Evolutionary conservation across 495 filamentous ascomycete genomes (phyloP).

Genomic region (Podospora sp.): DNA sequence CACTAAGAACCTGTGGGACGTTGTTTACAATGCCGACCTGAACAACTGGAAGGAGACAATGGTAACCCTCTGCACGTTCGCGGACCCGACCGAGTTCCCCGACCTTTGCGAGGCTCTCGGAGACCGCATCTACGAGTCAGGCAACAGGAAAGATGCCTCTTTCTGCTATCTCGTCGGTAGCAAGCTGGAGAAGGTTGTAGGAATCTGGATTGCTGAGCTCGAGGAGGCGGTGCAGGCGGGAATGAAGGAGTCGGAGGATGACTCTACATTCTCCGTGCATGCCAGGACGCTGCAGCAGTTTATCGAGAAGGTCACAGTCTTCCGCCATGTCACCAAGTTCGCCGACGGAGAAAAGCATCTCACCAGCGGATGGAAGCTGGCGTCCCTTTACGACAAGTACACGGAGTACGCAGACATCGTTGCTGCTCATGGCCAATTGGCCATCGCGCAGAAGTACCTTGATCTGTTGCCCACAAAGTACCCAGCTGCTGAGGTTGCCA

Average conservation of each 20-base stretch:
- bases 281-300: conserved; percentile 85
- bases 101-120: conserved; percentile 97
- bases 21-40: conserved; percentile 93
- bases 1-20: conserved; percentile 96
- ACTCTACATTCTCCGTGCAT: conserved; percentile 88
- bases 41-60: conserved; percentile 95
- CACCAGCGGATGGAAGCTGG: conserved; percentile 85
- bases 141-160: conserved; percentile 78
- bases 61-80: conserved; percentile 93
- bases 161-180: conserved; percentile 96
- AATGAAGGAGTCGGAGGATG: conserved; percentile 64
- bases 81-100: conserved; percentile 83
- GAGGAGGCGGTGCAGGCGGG: conserved; percentile 76
- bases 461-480: conserved; percentile 83
- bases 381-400: conserved; percentile 89
- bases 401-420: conserved; percentile 95
- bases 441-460: conserved; percentile 87
- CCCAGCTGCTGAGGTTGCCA: conserved; percentile 84
- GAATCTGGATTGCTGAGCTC: conserved; percentile 89
- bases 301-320: conserved; percentile 97
- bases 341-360: conserved; percentile 71
- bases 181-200: conserved; percentile 94
- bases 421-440: conserved; percentile 83
- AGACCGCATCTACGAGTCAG: conserved; percentile 82
- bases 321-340: conserved; percentile 92